Percentiles rank a stretch among this genome's conserved stretches.
Evolutionary conservation across 179 eudicot species (phyloP).

Genomic region (Actinidia chinensis): DNA sequence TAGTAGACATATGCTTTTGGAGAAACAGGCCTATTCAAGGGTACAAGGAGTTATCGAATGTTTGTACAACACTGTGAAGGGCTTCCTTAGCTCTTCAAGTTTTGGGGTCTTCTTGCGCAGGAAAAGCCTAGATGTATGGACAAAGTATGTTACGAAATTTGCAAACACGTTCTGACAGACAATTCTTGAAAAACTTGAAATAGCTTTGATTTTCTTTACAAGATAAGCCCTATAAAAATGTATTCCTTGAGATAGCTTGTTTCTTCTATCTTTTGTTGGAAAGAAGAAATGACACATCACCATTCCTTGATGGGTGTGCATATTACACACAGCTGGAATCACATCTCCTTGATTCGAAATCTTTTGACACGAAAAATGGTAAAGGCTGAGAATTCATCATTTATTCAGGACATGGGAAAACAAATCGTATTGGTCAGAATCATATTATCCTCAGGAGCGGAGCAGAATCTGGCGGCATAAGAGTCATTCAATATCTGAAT

Average conservation of each 20-base stretch:
- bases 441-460: not conserved
- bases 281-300: not conserved
- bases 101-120: conserved; percentile 19
- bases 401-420: conserved; percentile 13
- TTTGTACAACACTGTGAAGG: conserved; percentile 10
- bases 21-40: not conserved
- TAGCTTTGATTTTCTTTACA: not conserved
- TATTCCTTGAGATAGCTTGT: conserved; percentile 4
- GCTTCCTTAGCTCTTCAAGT: conserved; percentile 27
- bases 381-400: not conserved
- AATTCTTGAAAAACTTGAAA: not conserved
- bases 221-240: not conserved
- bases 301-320: not conserved
- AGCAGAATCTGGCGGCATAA: not conserved
- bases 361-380: not conserved
- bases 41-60: not conserved
- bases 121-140: not conserved
- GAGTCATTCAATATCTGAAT: not conserved
- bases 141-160: not conserved
- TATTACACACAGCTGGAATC: not conserved
- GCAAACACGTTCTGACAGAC: not conserved
- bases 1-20: conserved; percentile 8
- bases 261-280: not conserved
- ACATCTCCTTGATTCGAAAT: not conserved
- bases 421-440: not conserved